These are phyloP conservation scores for Malus asiatica DNA, from an alignment of 306 rosid species.

Conservation along the genomic window DNA sequence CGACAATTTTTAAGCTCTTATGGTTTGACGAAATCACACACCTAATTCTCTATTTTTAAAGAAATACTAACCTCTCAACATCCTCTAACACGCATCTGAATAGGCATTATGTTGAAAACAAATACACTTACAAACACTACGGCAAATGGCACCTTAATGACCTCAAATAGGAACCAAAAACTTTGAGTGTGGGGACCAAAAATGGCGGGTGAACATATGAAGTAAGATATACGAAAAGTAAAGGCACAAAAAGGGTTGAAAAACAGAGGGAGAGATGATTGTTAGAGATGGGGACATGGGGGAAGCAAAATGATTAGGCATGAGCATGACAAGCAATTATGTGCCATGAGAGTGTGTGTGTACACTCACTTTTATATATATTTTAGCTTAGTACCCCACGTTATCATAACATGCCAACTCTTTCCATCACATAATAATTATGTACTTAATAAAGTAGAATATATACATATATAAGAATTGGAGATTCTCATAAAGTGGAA, in stretches of 20 bases:
- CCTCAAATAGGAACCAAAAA: neutral
- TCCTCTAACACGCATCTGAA: neutral
- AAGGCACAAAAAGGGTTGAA: slow-evolving; percentile 15
- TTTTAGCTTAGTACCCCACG: slow-evolving; percentile 12
- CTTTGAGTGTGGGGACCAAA: neutral
- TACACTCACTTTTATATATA: neutral
- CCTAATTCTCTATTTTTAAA: neutral
- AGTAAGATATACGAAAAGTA: neutral
- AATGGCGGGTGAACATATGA: neutral
- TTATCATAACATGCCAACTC: slow-evolving; percentile 6
- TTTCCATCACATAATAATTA: neutral
- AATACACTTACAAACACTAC: neutral
- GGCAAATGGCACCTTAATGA: neutral
- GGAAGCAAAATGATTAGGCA: slow-evolving; percentile 65
- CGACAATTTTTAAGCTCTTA: neutral
- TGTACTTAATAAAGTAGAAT: neutral
- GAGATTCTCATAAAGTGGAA: no score
- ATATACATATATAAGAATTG: no score
- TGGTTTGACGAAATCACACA: neutral
- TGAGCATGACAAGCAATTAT: slow-evolving; percentile 56
- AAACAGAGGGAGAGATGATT: slow-evolving; percentile 31
- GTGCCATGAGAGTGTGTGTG: slow-evolving; percentile 53
- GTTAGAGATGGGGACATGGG: slow-evolving; percentile 34
- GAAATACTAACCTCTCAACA: neutral
- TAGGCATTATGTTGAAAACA: neutral